Percentiles rank a stretch among this genome's conserved stretches.
phyloP scores from a whole-genome alignment of 163 green algal genomes.

The Coccomyxa subellipsoidea region DNA sequence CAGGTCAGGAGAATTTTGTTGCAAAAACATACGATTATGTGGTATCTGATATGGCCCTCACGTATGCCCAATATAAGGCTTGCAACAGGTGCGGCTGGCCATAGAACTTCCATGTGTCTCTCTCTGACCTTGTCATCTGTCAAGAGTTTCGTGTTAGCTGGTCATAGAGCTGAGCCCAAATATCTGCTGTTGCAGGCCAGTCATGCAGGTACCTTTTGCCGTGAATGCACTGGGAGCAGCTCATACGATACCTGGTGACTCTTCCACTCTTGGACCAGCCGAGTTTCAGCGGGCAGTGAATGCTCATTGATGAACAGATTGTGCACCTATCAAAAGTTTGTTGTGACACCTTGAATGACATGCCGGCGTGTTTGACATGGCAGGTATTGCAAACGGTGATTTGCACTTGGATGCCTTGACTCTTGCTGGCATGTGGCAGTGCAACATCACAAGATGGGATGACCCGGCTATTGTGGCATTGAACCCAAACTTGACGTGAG shows the following conservation, averaged over 20 bases:
- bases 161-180: no score
- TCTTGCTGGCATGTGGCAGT: not conserved
- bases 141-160: no score
- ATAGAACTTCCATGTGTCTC: not conserved
- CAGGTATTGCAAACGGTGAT: not conserved
- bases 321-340: not conserved
- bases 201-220: not conserved
- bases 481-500: not conserved
- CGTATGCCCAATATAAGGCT: not conserved
- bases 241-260: not conserved
- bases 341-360: not conserved
- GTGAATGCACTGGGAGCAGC: not conserved
- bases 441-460: not conserved
- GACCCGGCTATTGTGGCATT: not conserved
- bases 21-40: conserved; percentile 5
- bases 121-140: not conserved
- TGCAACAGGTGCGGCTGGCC: not conserved
- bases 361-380: not conserved
- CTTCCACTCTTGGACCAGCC: not conserved
- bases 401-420: not conserved
- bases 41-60: not conserved
- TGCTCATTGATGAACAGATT: not conserved
- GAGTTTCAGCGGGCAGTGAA: not conserved
- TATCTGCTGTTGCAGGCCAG: not conserved
- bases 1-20: conserved; percentile 8